Evolutionary conservation across 371 early-diverging fungal genomes (phyloP).

Genomic region (Syncephalastrum sp.): DNA sequence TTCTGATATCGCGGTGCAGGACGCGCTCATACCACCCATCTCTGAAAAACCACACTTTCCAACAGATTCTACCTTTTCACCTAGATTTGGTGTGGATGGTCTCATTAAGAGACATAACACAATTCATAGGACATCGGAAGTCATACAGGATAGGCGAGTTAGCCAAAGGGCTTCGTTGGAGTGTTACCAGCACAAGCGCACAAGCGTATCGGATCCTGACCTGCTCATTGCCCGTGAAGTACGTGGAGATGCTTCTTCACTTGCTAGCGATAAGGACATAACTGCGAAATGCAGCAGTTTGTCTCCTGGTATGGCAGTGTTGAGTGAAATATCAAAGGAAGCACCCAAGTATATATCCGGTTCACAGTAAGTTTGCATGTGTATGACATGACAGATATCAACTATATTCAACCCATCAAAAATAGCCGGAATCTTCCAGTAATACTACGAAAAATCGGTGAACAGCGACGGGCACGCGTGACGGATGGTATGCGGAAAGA

Average conservation of each 20-base stretch:
- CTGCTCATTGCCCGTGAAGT: slow-evolving; percentile 6
- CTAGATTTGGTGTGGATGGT: too few relatives aligned
- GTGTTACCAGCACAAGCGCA: not conserved
- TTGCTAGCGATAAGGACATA: not conserved
- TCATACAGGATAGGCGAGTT: too few relatives aligned
- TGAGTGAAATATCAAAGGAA: too few relatives aligned
- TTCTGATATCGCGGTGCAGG: not conserved
- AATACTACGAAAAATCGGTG: slow-evolving; percentile 29
- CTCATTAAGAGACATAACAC: too few relatives aligned
- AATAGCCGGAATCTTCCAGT: slow-evolving; percentile 50
- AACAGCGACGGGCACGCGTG: slow-evolving; percentile 10
- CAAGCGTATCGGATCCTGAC: slow-evolving; percentile 9
- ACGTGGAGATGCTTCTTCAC: not conserved
- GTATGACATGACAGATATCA: too few relatives aligned
- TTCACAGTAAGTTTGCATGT: slow-evolving; percentile 10
- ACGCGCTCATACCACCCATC: slow-evolving; percentile 1
- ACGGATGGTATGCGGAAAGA: slow-evolving; percentile 17
- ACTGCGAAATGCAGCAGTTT: too few relatives aligned
- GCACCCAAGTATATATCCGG: not conserved
- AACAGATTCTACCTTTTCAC: too few relatives aligned
- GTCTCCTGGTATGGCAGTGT: too few relatives aligned
- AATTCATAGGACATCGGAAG: too few relatives aligned
- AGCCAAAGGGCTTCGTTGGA: too few relatives aligned
- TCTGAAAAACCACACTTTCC: not conserved
- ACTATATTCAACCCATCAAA: not conserved